Percentiles rank a stretch among this genome's conserved stretches.
phyloP scores from a whole-genome alignment of 179 eudicot species.

The Pouteria campechiana region DNA sequence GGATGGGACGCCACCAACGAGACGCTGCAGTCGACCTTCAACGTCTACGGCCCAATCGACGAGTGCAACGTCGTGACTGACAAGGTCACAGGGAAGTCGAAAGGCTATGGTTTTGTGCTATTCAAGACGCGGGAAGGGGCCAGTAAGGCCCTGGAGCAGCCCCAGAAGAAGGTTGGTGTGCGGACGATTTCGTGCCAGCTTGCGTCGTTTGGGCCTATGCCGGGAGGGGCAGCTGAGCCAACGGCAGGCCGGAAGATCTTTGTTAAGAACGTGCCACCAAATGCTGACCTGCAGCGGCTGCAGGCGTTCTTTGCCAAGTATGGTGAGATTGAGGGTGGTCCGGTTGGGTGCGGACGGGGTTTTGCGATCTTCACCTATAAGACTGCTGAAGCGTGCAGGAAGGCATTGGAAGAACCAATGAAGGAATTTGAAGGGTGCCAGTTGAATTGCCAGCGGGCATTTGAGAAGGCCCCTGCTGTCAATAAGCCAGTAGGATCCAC shows the following conservation, averaged over 20 bases:
- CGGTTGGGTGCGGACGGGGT: conserved; percentile 27
- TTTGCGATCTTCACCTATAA: conserved; percentile 32
- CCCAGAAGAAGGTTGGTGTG: conserved; percentile 63
- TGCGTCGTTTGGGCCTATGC: conserved; percentile 57
- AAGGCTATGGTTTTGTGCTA: conserved; percentile 69
- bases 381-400: conserved; percentile 26
- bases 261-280: conserved; percentile 30
- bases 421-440: conserved; percentile 31
- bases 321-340: conserved; percentile 48
- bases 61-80: conserved; percentile 62
- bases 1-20: conserved; percentile 66
- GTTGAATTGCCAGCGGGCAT: conserved; percentile 25
- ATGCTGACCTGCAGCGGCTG: conserved; percentile 14
- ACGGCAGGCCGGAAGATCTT: conserved; percentile 18
- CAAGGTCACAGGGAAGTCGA: conserved; percentile 54
- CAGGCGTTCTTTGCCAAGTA: conserved; percentile 19
- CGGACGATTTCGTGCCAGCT: conserved; percentile 62
- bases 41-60: conserved; percentile 58
- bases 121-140: conserved; percentile 48
- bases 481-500: not conserved
- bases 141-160: conserved; percentile 41
- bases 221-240: not conserved
- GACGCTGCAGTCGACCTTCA: conserved; percentile 28
- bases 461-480: conserved; percentile 9
- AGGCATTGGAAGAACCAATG: conserved; percentile 35